phyloP scores from a whole-genome alignment of 1,284 basidiomycete genomes.

The Ustilago curta region DNA sequence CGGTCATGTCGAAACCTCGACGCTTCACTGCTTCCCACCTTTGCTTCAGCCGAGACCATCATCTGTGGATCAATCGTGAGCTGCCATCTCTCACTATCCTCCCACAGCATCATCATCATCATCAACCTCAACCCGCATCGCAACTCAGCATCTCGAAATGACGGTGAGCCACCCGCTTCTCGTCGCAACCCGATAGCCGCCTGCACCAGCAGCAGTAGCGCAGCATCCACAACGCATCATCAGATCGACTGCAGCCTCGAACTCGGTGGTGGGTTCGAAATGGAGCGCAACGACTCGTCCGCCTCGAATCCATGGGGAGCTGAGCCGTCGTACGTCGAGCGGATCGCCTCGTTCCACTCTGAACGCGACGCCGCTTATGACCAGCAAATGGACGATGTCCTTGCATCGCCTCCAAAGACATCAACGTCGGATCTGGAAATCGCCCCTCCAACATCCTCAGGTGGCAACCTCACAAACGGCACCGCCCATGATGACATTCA shows the following conservation, averaged over 20 bases:
- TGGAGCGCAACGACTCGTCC: constrained; percentile 30
- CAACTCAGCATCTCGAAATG: constrained; percentile 5
- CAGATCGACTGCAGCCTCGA: not conserved
- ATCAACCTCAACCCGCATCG: not conserved
- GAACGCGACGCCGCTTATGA: constrained; percentile 25
- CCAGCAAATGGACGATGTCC: constrained; percentile 34
- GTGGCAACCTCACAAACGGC: not conserved
- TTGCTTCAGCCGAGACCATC: constrained; percentile 3
- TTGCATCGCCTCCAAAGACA: constrained; percentile 17
- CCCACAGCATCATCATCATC: not conserved
- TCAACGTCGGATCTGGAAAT: constrained; percentile 10
- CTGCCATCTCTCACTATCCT: not conserved
- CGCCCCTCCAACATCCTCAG: constrained; percentile 1
- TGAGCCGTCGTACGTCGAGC: constrained; percentile 31
- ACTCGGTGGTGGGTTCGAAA: not conserved
- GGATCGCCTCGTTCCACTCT: constrained; percentile 16
- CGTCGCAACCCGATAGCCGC: not conserved
- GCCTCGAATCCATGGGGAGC: constrained; percentile 46
- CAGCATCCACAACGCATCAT: not conserved
- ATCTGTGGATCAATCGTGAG: not conserved
- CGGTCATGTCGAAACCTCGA: constrained; percentile 3
- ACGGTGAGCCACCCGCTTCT: not conserved
- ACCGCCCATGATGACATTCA: not conserved
- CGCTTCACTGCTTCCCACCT: constrained; percentile 3
- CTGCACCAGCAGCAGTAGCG: not conserved